Percentiles rank a stretch among this genome's conserved stretches.
Conservation (phyloP, 352 stramenopile species). For the Phytophthora meadii region DNA sequence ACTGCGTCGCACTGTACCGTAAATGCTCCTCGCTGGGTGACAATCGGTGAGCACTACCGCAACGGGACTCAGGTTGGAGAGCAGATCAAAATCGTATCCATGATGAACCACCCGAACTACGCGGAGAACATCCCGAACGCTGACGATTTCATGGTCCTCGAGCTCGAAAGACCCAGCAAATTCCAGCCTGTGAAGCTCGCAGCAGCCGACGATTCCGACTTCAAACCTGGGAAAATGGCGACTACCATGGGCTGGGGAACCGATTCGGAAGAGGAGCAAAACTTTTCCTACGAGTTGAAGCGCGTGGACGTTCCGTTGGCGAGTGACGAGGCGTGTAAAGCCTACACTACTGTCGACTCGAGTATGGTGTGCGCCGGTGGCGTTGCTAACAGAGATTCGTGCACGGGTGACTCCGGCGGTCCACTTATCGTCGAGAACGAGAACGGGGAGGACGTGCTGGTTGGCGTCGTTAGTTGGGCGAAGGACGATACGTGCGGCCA, state of each 20-base stretch:
- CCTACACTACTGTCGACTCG: constrained; percentile 30
- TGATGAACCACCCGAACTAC: constrained; percentile 29
- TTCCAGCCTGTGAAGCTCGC: constrained; percentile 43
- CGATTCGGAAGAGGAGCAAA: constrained; percentile 20
- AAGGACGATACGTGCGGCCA: constrained; percentile 45
- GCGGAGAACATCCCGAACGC: constrained; percentile 9
- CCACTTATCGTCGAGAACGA: constrained; percentile 40
- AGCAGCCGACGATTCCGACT: constrained; percentile 25
- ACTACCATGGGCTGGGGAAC: constrained; percentile 43
- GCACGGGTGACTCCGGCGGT: constrained; percentile 58
- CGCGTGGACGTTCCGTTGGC: constrained; percentile 42
- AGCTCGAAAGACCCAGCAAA: constrained; percentile 40
- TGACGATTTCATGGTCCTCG: constrained; percentile 51
- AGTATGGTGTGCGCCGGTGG: constrained; percentile 66
- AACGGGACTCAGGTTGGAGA: constrained; percentile 24
- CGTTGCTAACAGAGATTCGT: constrained; percentile 42
- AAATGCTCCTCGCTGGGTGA: constrained; percentile 5
- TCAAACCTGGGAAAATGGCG: constrained; percentile 33
- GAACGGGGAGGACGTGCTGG: constrained; percentile 28
- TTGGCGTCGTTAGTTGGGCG: constrained; percentile 61
- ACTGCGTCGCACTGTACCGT: constrained; percentile 12
- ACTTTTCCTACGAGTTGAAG: constrained; percentile 39
- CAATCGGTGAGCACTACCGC: constrained; percentile 11
- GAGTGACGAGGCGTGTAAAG: constrained; percentile 38
- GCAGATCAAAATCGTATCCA: constrained; percentile 20